Conservation (phyloP, 352 stramenopile species). For the Globisporangium carolinianum region DNA sequence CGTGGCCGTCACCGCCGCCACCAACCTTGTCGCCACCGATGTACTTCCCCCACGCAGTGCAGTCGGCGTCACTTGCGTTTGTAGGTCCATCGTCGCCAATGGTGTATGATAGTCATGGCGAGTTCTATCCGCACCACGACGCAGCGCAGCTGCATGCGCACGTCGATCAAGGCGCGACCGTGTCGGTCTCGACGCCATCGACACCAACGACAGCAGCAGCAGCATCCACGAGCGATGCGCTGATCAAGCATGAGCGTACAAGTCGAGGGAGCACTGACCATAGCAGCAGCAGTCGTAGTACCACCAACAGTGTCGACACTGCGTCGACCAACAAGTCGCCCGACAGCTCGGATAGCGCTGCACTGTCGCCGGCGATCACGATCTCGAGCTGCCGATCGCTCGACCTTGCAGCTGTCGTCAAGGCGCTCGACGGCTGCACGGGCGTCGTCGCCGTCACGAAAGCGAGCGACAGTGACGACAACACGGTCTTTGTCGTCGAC, state of each 20-base stretch:
- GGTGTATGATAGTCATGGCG: neutral
- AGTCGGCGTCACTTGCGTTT: neutral
- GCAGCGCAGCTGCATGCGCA: too few relatives aligned
- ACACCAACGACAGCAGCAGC: too few relatives aligned
- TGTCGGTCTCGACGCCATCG: too few relatives aligned
- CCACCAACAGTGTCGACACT: neutral
- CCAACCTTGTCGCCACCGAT: neutral
- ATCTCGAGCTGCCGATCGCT: conserved; percentile 44
- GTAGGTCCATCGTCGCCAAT: neutral
- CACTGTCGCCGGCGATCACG: conserved; percentile 19
- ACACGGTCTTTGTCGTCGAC: conserved; percentile 38
- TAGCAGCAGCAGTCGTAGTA: neutral
- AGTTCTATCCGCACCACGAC: neutral
- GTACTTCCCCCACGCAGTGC: conserved; percentile 1
- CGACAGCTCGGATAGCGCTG: conserved; percentile 5
- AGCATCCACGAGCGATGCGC: neutral
- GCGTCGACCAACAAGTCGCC: neutral
- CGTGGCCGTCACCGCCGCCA: neutral
- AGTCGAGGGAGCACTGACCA: neutral
- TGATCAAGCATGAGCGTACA: neutral
- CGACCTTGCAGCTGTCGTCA: conserved; percentile 40
- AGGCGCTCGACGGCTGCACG: conserved; percentile 34
- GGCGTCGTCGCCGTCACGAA: conserved; percentile 55
- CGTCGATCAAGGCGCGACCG: too few relatives aligned
- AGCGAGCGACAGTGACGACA: conserved; percentile 19